phyloP scores from a whole-genome alignment of 78 protist genomes.

The Emiliania huxleyi region DNA sequence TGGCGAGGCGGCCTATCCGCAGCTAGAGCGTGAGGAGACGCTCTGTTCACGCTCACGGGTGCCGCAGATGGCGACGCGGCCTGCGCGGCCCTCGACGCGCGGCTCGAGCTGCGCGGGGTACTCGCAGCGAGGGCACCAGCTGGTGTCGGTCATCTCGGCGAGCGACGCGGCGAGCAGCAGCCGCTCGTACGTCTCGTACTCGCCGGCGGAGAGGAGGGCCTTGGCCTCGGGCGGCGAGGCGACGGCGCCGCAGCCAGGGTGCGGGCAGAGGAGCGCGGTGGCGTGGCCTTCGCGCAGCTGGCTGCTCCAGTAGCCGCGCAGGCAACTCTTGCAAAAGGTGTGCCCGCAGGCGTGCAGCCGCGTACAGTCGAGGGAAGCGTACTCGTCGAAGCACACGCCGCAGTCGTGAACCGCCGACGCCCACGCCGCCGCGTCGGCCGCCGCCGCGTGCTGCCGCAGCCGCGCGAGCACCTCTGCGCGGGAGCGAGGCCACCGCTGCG shows the following conservation, averaged over 20 bases:
- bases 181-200: background rate
- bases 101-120: background rate
- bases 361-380: background rate
- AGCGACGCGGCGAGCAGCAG: background rate
- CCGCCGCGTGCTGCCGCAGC: background rate
- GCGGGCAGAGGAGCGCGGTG: background rate
- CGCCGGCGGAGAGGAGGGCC: background rate
- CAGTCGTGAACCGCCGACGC: background rate
- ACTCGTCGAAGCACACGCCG: background rate
- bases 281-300: background rate
- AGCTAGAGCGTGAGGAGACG: background rate
- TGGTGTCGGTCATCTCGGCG: background rate
- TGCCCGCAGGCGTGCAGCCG: background rate
- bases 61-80: background rate
- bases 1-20: background rate
- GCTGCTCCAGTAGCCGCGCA: background rate
- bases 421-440: background rate
- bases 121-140: slow-evolving; percentile 15
- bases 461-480: background rate
- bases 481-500: background rate
- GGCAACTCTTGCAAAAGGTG: background rate
- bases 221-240: background rate
- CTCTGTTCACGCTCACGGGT: background rate
- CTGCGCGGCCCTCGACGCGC: background rate
- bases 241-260: background rate